Base-by-base conservation (phyloP, 257 asterid genomes). In the Solanum chilense region DNA sequence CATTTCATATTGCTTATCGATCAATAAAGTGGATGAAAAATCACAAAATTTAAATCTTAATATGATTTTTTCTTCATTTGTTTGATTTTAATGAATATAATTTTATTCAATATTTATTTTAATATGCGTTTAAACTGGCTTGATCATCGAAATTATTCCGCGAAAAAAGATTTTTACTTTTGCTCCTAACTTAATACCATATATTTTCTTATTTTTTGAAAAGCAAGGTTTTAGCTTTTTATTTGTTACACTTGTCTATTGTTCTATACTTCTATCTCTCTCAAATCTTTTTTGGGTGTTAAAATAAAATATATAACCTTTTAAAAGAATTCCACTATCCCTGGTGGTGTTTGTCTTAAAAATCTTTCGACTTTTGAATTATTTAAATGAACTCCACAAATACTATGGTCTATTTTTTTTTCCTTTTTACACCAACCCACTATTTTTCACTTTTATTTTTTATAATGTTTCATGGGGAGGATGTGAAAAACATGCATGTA, bases 341-440 rank as follows among this genome's bases (percentile, higher is more conserved):
- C 45, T 80, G 29, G 27, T 80, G 68, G 45, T 49, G 69, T 49
- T 49, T 16, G 5, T 23, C 41, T 25, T 12, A 78, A 81, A 31
- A 49, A 81, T 81, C 45, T 47, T 81, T 44, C 27, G 31, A 81
- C 85, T 49, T 81, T 80, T 80, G 11, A 80, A 80, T 80, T 80
- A 60, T 47, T 80, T 27, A 81, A 64, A 81, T 47, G 69, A 49
- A 81, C 69, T 81, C 69, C 85, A 81, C 85, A 81, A 81, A 27
- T 81, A 31, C 27, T 27, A 16, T 15, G 44, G 64, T 18, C 64
- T 18, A 56, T 56, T 12, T 35, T 6, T 7, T 20, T 42, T 23
- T 1, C 14, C 29, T 23, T 12, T 25, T 44, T 80, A 47, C 69
- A 29, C 29, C 44, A 49, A 80, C 42, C 45, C 64, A 45, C 21